Conservation (phyloP, 2,329 filamentous ascomycete genomes). For the Ophiognomonia clavigignenti-juglandacearum region DNA sequence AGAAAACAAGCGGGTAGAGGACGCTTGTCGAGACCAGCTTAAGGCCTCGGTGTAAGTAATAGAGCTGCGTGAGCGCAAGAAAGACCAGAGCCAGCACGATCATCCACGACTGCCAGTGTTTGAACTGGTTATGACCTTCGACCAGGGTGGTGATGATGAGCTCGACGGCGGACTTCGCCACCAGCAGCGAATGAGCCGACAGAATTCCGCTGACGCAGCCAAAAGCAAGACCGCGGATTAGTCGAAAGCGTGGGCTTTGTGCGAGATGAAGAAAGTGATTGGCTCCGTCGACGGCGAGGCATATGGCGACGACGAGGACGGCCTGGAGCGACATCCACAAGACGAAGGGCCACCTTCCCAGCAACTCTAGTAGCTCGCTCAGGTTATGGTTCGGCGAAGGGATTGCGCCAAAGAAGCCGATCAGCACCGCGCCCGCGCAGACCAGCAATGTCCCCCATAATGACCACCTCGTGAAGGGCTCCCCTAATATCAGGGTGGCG, state of each 20-base stretch:
- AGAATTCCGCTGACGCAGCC: slow-evolving; percentile 88
- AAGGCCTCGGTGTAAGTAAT: slow-evolving; percentile 89
- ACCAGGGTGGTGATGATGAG: slow-evolving; percentile 81
- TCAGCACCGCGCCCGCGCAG: slow-evolving; percentile 80
- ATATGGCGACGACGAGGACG: slow-evolving; percentile 65
- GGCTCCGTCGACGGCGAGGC: slow-evolving; percentile 56
- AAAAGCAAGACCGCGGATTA: slow-evolving; percentile 79
- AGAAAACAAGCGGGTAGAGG: slow-evolving; percentile 95
- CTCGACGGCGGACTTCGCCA: slow-evolving; percentile 96
- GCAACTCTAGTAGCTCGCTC: slow-evolving; percentile 70
- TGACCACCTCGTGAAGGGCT: slow-evolving; percentile 94
- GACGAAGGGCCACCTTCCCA: slow-evolving; percentile 72
- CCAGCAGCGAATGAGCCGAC: slow-evolving; percentile 85
- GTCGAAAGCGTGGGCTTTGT: slow-evolving; percentile 62
- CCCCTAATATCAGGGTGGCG: slow-evolving; percentile 84
- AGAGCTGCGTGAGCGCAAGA: slow-evolving; percentile 84
- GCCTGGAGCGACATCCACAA: slow-evolving; percentile 83
- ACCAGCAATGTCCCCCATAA: slow-evolving; percentile 85
- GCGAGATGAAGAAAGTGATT: slow-evolving; percentile 47
- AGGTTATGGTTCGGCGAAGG: slow-evolving; percentile 88
- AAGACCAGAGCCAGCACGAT: slow-evolving; percentile 77
- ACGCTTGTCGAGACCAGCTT: slow-evolving; percentile 95
- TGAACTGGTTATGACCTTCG: slow-evolving; percentile 87
- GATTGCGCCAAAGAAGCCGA: slow-evolving; percentile 90
- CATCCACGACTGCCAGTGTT: slow-evolving; percentile 90